Conservation (phyloP, 129 eudicot species). For the Lonicera japonica region DNA sequence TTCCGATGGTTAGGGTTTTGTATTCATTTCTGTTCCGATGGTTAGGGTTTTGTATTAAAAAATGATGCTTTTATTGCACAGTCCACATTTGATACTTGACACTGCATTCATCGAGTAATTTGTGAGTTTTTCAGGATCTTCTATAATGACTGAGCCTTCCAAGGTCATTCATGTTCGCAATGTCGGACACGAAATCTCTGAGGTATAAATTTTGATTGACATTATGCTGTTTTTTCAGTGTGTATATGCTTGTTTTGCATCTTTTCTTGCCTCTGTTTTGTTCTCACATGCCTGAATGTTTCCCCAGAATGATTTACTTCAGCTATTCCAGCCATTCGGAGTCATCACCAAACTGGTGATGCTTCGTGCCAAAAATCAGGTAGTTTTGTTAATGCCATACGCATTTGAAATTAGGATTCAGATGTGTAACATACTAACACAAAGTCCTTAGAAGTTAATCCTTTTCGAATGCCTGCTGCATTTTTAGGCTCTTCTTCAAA, state of each 20-base stretch:
- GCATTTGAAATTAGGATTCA: not conserved
- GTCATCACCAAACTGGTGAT: constrained; percentile 85
- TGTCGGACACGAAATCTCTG: constrained; percentile 95
- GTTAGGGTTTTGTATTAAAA: no score
- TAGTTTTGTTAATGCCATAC: constrained; percentile 6
- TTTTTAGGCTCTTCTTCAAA: constrained; percentile 89
- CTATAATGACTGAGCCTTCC: constrained; percentile 80
- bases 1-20: no score
- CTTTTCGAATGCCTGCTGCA: not conserved
- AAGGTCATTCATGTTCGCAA: constrained; percentile 97
- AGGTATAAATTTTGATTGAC: constrained; percentile 32
- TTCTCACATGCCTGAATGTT: not conserved
- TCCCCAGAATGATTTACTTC: constrained; percentile 83
- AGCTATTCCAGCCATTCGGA: constrained; percentile 97
- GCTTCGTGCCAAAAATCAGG: constrained; percentile 99
- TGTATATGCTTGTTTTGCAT: not conserved
- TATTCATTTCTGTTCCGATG: no score
- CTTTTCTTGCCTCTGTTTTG: not conserved
- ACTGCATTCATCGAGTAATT: not conserved
- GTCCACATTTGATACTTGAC: no score
- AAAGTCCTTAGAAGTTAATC: not conserved
- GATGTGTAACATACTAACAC: not conserved
- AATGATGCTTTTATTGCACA: no score
- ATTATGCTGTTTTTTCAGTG: not conserved
- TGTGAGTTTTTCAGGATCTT: constrained; percentile 21